Conservation (phyloP, 345 rosid genomes). For the Reutealis trisperma region DNA sequence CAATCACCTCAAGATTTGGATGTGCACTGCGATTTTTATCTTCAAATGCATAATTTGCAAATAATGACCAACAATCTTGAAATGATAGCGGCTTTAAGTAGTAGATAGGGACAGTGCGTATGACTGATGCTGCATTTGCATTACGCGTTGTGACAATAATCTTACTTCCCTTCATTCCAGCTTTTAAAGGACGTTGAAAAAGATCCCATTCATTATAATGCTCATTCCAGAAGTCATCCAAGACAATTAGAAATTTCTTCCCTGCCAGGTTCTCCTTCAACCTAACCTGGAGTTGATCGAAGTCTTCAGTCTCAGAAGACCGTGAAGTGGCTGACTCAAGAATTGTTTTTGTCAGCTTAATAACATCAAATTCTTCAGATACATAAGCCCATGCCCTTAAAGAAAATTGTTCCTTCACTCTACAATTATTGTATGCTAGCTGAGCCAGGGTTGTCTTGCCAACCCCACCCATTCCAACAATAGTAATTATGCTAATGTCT, state of each 20-base stretch:
- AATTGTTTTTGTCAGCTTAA: not conserved
- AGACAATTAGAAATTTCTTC: constrained; percentile 5
- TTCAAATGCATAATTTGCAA: constrained; percentile 5
- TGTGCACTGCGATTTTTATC: not conserved
- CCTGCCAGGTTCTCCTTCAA: not conserved
- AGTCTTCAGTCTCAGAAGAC: not conserved
- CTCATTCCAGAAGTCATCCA: constrained; percentile 18
- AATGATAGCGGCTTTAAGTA: not conserved
- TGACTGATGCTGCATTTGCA: not conserved
- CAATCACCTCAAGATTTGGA: not conserved
- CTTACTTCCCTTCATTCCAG: not conserved
- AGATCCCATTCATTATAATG: not conserved
- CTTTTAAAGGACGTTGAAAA: not conserved
- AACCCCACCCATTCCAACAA: constrained; percentile 22
- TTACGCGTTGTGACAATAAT: not conserved
- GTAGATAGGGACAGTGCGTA: not conserved
- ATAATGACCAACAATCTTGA: constrained; percentile 15
- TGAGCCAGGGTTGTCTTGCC: constrained; percentile 21
- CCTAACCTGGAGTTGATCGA: not conserved
- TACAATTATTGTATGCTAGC: not conserved
- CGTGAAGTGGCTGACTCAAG: not conserved
- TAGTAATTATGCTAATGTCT: not conserved
- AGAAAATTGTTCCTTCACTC: not conserved
- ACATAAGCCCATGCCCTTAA: constrained; percentile 8
- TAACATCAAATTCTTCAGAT: not conserved